phyloP scores from a whole-genome alignment of 441 rosid species.

The Dalechampia spathulata region DNA sequence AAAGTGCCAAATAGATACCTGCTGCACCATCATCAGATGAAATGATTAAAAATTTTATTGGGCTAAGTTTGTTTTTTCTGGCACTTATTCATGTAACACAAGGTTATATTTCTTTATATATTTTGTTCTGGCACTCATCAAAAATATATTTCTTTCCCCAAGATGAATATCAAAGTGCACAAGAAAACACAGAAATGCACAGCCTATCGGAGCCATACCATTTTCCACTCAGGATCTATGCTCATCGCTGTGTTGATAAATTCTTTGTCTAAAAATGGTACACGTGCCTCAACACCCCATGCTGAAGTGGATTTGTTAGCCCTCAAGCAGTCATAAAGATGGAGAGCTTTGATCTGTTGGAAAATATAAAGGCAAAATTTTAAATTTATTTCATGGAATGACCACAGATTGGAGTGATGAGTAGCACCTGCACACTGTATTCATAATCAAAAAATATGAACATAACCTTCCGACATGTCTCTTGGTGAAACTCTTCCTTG shows the following conservation, averaged over 20 bases:
- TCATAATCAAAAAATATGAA: background rate
- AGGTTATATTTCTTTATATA: background rate
- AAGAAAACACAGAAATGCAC: background rate
- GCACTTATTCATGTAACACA: background rate
- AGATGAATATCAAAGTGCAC: conserved; percentile 1
- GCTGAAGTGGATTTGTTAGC: conserved; percentile 98
- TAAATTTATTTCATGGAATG: background rate
- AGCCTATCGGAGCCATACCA: conserved; percentile 38
- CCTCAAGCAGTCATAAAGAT: conserved; percentile 97
- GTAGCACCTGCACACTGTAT: background rate
- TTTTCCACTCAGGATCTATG: conserved; percentile 98
- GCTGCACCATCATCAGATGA: background rate
- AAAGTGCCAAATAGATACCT: too few relatives aligned
- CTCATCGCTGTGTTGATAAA: conserved; percentile 75
- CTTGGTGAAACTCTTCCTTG: conserved; percentile 90
- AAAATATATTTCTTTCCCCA: background rate
- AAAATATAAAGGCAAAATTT: conserved; percentile 15
- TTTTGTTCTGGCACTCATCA: background rate
- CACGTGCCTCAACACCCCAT: conserved; percentile 99
- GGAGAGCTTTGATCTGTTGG: conserved; percentile 88
- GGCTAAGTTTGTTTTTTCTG: background rate
- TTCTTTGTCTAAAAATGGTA: conserved; percentile 91
- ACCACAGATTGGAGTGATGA: conserved; percentile 7
- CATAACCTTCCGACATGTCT: conserved; percentile 86
- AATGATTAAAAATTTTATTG: background rate